These are phyloP conservation scores for Barbatosphaeria neglecta DNA, from an alignment of 495 filamentous ascomycete species.

Conservation along the genomic window DNA sequence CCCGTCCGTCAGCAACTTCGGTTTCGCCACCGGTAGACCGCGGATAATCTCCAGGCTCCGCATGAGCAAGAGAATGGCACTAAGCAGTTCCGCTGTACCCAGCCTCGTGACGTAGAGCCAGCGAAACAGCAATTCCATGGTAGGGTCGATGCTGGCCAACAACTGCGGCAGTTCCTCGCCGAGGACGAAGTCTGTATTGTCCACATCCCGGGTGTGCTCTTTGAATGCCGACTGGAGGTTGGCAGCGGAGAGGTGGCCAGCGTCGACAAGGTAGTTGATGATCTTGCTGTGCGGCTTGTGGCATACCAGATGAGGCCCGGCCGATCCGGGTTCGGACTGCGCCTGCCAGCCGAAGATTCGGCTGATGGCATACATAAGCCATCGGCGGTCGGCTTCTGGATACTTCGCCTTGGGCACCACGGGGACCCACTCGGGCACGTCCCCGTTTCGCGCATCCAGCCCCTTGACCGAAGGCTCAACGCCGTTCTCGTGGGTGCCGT, in stretches of 20 bases:
- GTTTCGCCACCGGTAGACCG: conserved; percentile 2
- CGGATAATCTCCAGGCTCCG: conserved; percentile 38
- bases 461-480: neutral
- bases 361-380: conserved; percentile 40
- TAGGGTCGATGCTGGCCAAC: conserved; percentile 48
- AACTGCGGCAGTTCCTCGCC: conserved; percentile 48
- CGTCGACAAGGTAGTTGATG: conserved; percentile 48
- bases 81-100: conserved; percentile 32
- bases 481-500: conserved; percentile 10
- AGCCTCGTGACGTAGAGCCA: conserved; percentile 41
- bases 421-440: conserved; percentile 24
- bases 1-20: conserved; percentile 20
- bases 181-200: conserved; percentile 26
- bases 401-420: conserved; percentile 26
- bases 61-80: conserved; percentile 36
- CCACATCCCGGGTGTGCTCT: conserved; percentile 30
- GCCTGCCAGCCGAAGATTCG: conserved; percentile 33
- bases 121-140: conserved; percentile 44
- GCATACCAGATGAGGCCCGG: conserved; percentile 28
- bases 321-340: conserved; percentile 11
- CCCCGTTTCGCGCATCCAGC: conserved; percentile 1
- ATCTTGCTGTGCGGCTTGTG: conserved; percentile 41
- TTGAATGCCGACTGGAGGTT: conserved; percentile 51
- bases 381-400: conserved; percentile 35
- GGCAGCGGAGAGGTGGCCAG: conserved; percentile 48